A percentile compares a stretch with the other conserved stretches of the same genome.
phyloP scores from a whole-genome alignment of 176 grass and related monocot genomes.

The Luzula sylvatica region DNA sequence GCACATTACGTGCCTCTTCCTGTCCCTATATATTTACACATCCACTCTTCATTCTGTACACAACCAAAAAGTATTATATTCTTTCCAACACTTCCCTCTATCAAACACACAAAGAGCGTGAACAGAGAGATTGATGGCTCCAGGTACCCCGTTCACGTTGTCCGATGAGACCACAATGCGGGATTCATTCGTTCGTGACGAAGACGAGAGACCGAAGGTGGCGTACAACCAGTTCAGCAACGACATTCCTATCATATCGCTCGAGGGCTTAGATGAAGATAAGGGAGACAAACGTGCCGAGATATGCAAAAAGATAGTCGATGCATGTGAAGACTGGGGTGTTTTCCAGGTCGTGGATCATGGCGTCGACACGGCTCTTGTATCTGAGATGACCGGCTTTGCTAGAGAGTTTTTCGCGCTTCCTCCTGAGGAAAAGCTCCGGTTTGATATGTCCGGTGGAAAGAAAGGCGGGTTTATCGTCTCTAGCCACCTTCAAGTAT shows the following conservation, averaged over 20 bases:
- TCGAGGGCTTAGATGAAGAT: conserved; percentile 40
- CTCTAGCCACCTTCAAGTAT: conserved; percentile 89
- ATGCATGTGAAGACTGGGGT: conserved; percentile 79
- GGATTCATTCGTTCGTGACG: conserved; percentile 69
- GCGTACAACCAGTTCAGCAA: conserved; percentile 84
- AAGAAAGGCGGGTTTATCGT: conserved; percentile 98
- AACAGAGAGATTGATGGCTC: conserved; percentile 27
- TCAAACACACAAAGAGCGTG: neutral
- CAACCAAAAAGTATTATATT: neutral
- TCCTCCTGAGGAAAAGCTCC: conserved; percentile 67
- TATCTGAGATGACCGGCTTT: conserved; percentile 41
- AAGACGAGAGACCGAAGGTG: conserved; percentile 90
- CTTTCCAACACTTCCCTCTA: neutral
- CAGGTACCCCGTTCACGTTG: conserved; percentile 37
- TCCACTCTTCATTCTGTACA: neutral
- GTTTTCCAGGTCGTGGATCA: conserved; percentile 96
- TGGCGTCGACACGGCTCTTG: conserved; percentile 43
- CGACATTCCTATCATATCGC: conserved; percentile 66
- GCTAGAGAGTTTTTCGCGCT: conserved; percentile 74
- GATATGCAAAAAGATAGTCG: conserved; percentile 51
- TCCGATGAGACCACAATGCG: conserved; percentile 41
- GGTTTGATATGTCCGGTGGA: conserved; percentile 80
- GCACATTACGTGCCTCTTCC: neutral
- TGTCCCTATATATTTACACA: neutral
- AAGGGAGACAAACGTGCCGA: conserved; percentile 26